Percentiles rank a stretch among this genome's conserved stretches.
These are phyloP conservation scores for Eimeria brunetti DNA, from an alignment of 169 alveolate genomes.

Conservation along the genomic window DNA sequence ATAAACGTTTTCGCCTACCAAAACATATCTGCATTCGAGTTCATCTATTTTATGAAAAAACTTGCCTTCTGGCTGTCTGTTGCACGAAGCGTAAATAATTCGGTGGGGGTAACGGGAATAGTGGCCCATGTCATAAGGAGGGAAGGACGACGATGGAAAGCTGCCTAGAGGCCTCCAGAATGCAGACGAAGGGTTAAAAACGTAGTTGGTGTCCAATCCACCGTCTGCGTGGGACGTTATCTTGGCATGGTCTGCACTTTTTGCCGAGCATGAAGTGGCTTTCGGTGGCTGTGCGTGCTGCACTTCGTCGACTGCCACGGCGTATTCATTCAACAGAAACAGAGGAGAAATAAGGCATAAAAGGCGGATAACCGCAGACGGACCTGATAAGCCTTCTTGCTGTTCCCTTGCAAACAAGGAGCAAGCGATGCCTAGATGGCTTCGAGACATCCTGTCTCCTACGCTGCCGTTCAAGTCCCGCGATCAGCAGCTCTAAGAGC, in stretches of 20 bases:
- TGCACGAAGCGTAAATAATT: slow-evolving; percentile 56
- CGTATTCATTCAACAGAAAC: background rate
- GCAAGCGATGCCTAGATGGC: background rate
- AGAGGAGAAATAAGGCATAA: background rate
- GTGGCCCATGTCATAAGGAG: slow-evolving; percentile 67
- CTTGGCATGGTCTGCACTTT: background rate
- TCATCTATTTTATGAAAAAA: background rate
- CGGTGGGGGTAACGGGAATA: slow-evolving; percentile 21
- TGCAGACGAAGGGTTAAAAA: slow-evolving; percentile 38
- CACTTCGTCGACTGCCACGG: background rate
- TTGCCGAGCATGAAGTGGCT: background rate
- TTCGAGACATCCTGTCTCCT: slow-evolving; percentile 5
- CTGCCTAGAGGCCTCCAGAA: slow-evolving; percentile 56
- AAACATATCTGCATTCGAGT: background rate
- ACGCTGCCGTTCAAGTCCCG: background rate
- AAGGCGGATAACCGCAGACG: background rate
- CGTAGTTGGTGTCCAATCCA: background rate
- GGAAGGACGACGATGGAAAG: slow-evolving; percentile 35
- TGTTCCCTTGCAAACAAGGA: background rate
- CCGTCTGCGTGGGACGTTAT: background rate
- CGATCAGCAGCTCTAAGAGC: background rate
- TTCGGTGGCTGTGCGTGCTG: background rate
- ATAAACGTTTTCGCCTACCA: background rate
- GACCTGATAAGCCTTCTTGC: background rate
- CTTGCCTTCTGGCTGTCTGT: slow-evolving; percentile 74